A percentile compares a stretch with the other conserved stretches of the same genome.
Evolutionary conservation across 2,329 filamentous ascomycete species (phyloP).

Genomic region (Cordyceps cateniannulata): DNA sequence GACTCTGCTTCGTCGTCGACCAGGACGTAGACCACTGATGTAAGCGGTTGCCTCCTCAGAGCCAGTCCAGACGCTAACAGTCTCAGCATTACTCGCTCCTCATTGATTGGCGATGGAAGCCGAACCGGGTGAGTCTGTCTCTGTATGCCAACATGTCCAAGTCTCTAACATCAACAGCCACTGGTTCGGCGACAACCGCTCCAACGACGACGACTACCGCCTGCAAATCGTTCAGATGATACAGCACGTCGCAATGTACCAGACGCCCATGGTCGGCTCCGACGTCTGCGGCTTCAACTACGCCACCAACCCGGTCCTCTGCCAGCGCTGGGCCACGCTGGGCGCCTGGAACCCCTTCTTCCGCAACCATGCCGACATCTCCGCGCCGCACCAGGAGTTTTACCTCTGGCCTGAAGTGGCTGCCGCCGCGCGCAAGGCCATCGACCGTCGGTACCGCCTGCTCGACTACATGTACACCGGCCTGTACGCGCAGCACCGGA

Average conservation of each 20-base stretch:
- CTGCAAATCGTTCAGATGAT: slow-evolving; percentile 15
- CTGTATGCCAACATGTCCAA: slow-evolving; percentile 29
- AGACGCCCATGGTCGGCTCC: slow-evolving; percentile 58
- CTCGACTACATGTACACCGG: slow-evolving; percentile 71
- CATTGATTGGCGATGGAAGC: not conserved
- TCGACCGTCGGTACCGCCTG: slow-evolving; percentile 60
- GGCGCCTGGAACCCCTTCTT: slow-evolving; percentile 62
- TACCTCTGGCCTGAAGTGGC: slow-evolving; percentile 59
- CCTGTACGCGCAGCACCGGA: slow-evolving; percentile 49
- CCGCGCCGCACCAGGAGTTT: slow-evolving; percentile 48
- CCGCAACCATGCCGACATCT: slow-evolving; percentile 53
- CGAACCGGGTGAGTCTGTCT: slow-evolving; percentile 38
- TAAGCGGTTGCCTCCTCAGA: too few relatives aligned
- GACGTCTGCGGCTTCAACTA: slow-evolving; percentile 70
- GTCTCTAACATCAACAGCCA: slow-evolving; percentile 22
- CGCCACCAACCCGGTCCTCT: slow-evolving; percentile 53
- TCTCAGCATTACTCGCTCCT: slow-evolving; percentile 1
- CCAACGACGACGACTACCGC: slow-evolving; percentile 49
- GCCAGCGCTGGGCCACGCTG: slow-evolving; percentile 58
- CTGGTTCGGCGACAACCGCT: slow-evolving; percentile 52
- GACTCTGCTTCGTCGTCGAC: slow-evolving; percentile 58
- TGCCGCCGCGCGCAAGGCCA: slow-evolving; percentile 57
- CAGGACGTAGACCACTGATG: too few relatives aligned
- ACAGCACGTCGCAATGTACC: slow-evolving; percentile 46
- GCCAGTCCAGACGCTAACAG: slow-evolving; percentile 42